A percentile compares a stretch with the other conserved stretches of the same genome.
These are phyloP conservation scores for Cryptococcus maquisensis DNA, from an alignment of 1,284 basidiomycete species.

Conservation along the genomic window DNA sequence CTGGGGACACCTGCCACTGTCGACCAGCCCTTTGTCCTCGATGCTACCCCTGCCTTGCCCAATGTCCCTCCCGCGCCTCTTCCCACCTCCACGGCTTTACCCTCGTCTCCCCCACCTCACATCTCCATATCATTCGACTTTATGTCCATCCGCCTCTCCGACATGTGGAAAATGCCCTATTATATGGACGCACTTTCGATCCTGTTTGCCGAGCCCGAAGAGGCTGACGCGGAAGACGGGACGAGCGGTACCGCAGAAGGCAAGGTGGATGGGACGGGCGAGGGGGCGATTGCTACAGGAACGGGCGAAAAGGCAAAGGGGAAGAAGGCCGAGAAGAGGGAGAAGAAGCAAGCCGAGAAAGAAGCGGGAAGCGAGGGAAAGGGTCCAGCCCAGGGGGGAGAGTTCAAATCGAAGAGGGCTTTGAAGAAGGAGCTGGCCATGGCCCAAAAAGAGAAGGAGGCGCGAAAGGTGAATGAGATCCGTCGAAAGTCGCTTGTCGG, in stretches of 20 bases:
- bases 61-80: slow-evolving; percentile 1
- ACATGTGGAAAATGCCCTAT: slow-evolving; percentile 73
- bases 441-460: background rate
- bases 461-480: background rate
- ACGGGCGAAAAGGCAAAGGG: background rate
- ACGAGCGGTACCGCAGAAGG: slow-evolving; percentile 1
- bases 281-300: slow-evolving; percentile 6
- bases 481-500: slow-evolving; percentile 1
- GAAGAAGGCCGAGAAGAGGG: background rate
- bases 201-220: slow-evolving; percentile 60
- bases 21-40: no score
- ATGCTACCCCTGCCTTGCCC: no score
- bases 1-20: background rate
- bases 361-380: background rate
- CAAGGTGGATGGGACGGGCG: background rate
- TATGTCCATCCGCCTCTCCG: slow-evolving; percentile 63
- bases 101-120: slow-evolving; percentile 10
- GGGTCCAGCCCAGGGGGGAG: background rate
- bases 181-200: slow-evolving; percentile 70
- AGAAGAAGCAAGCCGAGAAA: background rate
- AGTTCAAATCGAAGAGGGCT: background rate
- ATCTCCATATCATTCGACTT: slow-evolving; percentile 80
- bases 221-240: slow-evolving; percentile 51
- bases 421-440: background rate
- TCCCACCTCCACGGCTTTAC: background rate